Evolutionary conservation across 148 eudicot species (phyloP), one percentile per base, ranked within the genome.

Genomic region (Nepenthes mirabilis): DNA sequence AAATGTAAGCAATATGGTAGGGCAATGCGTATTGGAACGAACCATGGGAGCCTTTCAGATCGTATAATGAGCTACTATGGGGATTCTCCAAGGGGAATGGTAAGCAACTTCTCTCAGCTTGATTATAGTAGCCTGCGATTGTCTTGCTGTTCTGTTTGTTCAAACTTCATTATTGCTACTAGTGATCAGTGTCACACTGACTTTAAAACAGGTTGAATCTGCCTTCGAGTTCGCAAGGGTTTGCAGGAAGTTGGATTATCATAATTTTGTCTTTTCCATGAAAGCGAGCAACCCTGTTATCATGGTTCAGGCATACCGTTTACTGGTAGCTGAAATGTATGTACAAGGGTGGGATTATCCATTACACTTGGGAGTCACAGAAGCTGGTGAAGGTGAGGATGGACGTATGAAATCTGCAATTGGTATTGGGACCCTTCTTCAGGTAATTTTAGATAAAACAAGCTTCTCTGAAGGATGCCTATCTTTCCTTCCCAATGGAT

Each of bases 1-100:
- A 91, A 91, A 78, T 91, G 96, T 68, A 91, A 91, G 67, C 83
- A 85, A 62, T 91, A 88, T 54, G 98, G 95, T 37, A 76, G 94
- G 72, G 98, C 98, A 62, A 83, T 91, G 94, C 96, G 98, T 33
- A 91, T 91, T 63, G 98, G 98, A 60, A 91, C 98, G 59, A 91
- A 91, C 56, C 98, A 91, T 48, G 98, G 98, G 56, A 91, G 98
- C 68, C 98, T 91, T 75, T 91, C 98, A 55, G 98, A 91, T 80
- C 96, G 98, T 69, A 91, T 91, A 64, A 91, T 91, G 98, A 91
- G 96, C 69, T 91, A 91, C 60, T 82, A 88, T 70, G 98, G 98
- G 45, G 98, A 91, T 78, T 91, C 98, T 74, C 98, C 96, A 0
- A 80, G 98, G 65, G 98, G 98, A 76, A 91, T 91, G 98, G 98